A percentile compares a stretch with the other conserved stretches of the same genome.
These are phyloP conservation scores for Elaeis guineensis DNA, from an alignment of 176 grass and related monocot species.

Conservation along the genomic window DNA sequence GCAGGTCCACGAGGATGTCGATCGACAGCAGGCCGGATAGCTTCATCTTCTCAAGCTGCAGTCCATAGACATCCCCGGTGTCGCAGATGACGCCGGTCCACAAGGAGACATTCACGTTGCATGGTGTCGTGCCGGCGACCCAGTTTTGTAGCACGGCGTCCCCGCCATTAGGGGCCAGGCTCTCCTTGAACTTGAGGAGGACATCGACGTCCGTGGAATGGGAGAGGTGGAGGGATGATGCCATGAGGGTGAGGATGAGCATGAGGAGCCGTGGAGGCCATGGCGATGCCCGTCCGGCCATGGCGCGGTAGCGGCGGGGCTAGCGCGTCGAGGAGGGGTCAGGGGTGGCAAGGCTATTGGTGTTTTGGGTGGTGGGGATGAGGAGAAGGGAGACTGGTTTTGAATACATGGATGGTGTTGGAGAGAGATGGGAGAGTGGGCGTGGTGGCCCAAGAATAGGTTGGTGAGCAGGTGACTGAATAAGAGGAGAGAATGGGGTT, in stretches of 20 bases:
- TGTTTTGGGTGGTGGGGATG: background rate
- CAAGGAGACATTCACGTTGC: background rate
- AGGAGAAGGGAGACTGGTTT: constrained; percentile 19
- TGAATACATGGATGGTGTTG: constrained; percentile 1
- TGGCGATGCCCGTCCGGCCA: constrained; percentile 38
- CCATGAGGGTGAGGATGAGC: constrained; percentile 10
- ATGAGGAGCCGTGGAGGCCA: constrained; percentile 20
- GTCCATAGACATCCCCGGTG: constrained; percentile 22
- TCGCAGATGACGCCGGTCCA: constrained; percentile 28
- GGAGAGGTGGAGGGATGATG: background rate
- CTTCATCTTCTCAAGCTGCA: constrained; percentile 51
- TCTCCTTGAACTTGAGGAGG: constrained; percentile 32
- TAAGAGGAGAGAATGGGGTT: background rate
- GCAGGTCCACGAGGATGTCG: constrained; percentile 2
- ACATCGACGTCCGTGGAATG: constrained; percentile 7
- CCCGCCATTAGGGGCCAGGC: constrained; percentile 10
- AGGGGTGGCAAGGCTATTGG: background rate
- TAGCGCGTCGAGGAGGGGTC: background rate
- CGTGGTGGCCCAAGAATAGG: constrained; percentile 49
- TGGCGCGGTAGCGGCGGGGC: constrained; percentile 17
- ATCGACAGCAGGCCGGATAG: constrained; percentile 43
- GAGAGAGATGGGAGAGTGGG: constrained; percentile 15
- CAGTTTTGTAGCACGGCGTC: constrained; percentile 17
- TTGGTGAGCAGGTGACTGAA: background rate
- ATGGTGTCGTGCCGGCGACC: constrained; percentile 11